A percentile compares a stretch with the other conserved stretches of the same genome.
Conservation (phyloP, 106 monocot species). For the Phalaenopsis equestris region DNA sequence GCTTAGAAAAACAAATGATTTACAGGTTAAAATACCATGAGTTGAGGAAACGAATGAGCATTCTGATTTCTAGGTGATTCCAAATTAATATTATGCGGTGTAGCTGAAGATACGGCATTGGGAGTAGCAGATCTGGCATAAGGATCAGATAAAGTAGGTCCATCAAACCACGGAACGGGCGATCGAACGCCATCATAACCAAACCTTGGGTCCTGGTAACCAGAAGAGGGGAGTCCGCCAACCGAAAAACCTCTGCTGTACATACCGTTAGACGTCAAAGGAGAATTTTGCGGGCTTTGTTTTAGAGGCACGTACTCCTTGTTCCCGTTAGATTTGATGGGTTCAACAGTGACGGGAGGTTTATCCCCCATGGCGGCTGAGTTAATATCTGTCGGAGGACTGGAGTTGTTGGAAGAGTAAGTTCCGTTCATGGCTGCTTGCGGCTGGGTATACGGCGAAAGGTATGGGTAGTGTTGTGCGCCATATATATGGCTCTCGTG, state of each 20-base stretch:
- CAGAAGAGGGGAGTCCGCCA: constrained; percentile 34
- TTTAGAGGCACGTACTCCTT: constrained; percentile 20
- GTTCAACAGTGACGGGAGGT: constrained; percentile 23
- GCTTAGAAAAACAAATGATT: no score
- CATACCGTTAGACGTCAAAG: constrained; percentile 27
- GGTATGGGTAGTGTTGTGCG: constrained; percentile 72
- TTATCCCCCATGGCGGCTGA: constrained; percentile 22
- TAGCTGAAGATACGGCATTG: constrained; percentile 15
- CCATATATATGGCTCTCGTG: constrained; percentile 79
- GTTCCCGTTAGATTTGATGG: constrained; percentile 29
- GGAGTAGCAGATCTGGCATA: constrained; percentile 23
- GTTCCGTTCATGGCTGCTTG: constrained; percentile 20
- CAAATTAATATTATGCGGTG: constrained; percentile 16
- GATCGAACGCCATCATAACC: constrained; percentile 47
- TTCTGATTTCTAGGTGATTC: constrained; percentile 32
- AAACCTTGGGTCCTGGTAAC: constrained; percentile 48
- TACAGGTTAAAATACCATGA: background rate
- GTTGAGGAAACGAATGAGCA: constrained; percentile 9
- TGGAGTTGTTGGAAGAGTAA: constrained; percentile 23
- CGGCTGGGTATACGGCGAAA: constrained; percentile 48
- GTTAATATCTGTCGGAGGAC: constrained; percentile 17
- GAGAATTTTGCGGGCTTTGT: constrained; percentile 36
- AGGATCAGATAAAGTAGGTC: constrained; percentile 21
- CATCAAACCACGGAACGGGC: constrained; percentile 48
- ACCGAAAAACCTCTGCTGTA: constrained; percentile 35